Conservation (phyloP, 176 grass and related monocot genomes). For the Tillandsia fasciculata region DNA sequence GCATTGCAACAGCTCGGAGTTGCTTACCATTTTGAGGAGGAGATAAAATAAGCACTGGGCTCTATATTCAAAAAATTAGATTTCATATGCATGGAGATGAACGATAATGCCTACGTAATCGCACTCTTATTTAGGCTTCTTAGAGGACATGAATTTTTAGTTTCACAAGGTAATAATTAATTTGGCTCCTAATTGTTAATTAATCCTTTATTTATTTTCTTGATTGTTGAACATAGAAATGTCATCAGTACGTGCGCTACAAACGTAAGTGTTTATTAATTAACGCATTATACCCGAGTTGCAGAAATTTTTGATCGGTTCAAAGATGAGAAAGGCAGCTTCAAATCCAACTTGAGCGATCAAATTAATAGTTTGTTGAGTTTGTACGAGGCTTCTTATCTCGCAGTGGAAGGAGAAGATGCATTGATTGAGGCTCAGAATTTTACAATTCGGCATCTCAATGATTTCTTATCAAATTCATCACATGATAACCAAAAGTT, state of each 20-base stretch:
- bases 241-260: not conserved
- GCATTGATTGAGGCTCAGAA: conserved; percentile 16
- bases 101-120: conserved; percentile 2
- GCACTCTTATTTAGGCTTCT: conserved; percentile 23
- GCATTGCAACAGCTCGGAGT: no score
- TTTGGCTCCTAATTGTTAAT: no score
- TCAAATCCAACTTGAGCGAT: not conserved
- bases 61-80: no score
- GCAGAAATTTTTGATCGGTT: no score
- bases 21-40: no score
- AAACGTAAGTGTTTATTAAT: not conserved
- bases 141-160: conserved; percentile 14
- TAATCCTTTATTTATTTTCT: no score
- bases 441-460: conserved; percentile 19
- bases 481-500: not conserved
- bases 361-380: conserved; percentile 10
- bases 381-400: conserved; percentile 26
- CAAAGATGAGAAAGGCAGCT: no score
- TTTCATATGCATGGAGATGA: not conserved
- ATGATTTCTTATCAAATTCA: not conserved
- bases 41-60: no score
- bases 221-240: not conserved
- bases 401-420: conserved; percentile 15
- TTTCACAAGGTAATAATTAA: conserved; percentile 18
- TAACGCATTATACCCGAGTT: not conserved